Evolutionary conservation across 805 yeast genomes (phyloP), one percentile per base, ranked within the genome.

Genomic region (Kodamaea sagamina): DNA sequence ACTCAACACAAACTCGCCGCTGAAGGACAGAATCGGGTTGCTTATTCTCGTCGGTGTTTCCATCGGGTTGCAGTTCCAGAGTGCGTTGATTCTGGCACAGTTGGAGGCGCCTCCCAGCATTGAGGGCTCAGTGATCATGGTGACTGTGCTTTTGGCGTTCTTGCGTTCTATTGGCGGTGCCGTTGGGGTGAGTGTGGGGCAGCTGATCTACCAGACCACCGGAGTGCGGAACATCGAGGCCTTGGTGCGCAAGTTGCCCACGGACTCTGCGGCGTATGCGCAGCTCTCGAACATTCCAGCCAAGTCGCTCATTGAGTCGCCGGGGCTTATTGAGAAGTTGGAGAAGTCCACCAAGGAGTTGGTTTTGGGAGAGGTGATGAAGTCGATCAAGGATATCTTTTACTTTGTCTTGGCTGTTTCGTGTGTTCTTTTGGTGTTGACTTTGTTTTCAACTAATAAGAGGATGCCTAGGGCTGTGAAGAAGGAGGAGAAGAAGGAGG

Each of bases 391-490:
- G 34, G 59, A 64, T 43, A 63, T 62, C 36, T 68, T 67, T 36
- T 66, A 63, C 48, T 50, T 67, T 40, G 57, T 63, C n/a, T 45
- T 75, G n/a, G 79, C 67, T 0, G 53, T 68, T 11, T 57, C 71
- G 2, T 47, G 56, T 8, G 31, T 63, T 7, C 49, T 67, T 4
- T 29, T 75, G 1, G 43, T 53, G 4, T 13, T 19, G 15, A 46
- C 65, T 0, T 6, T 71, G 0, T 68, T 73, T 46, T 61, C 67
- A 39, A 70, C 81, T n/a, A 70, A 68, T 50, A 60, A 64, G 35
- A 63, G 59, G 43, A 51, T 75, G 16, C 82, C 81, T 0, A 61
- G 54, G 31, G 29, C 38, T 10, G 22, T 21, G 19, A 35, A 28
- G 21, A 17, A 35, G 5, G 17, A 35, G 21, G 36, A 32, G 9